Percentiles rank a stretch among this genome's conserved stretches.
These are phyloP conservation scores for Nephelium lappaceum DNA, from an alignment of 345 rosid species.

Conservation along the genomic window DNA sequence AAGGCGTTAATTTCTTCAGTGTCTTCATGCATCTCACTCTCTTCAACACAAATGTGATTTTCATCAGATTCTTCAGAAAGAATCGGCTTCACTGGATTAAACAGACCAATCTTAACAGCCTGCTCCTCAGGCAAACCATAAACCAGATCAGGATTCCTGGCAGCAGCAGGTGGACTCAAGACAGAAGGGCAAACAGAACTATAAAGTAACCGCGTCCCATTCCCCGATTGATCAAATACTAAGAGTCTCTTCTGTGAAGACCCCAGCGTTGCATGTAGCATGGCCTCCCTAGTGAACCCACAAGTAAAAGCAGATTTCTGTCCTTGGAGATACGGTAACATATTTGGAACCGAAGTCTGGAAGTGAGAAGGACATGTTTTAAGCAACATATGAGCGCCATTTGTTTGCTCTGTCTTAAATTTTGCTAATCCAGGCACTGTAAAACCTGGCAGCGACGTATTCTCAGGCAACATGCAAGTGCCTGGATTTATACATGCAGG, in stretches of 20 bases:
- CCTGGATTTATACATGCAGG: conserved; percentile 43
- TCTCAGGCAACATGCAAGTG: conserved; percentile 32
- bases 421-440: conserved; percentile 38
- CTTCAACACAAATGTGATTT: conserved; percentile 40
- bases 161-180: conserved; percentile 31
- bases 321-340: conserved; percentile 34
- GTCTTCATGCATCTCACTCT: conserved; percentile 89
- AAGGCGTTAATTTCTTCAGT: conserved; percentile 93
- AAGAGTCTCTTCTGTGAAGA: conserved; percentile 49
- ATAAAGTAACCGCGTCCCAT: conserved; percentile 56
- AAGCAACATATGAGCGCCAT: conserved; percentile 45
- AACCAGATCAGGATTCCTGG: conserved; percentile 26
- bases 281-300: conserved; percentile 32
- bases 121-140: conserved; percentile 30
- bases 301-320: conserved; percentile 31
- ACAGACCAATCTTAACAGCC: conserved; percentile 32
- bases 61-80: conserved; percentile 40
- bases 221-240: conserved; percentile 75
- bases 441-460: conserved; percentile 39
- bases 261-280: conserved; percentile 32
- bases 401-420: conserved; percentile 40
- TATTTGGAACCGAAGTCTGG: conserved; percentile 39
- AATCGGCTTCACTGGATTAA: conserved; percentile 28
- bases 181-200: conserved; percentile 39
- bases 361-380: conserved; percentile 39